These are phyloP conservation scores for Ballota nigra DNA, from an alignment of 257 asterid species.

Conservation along the genomic window DNA sequence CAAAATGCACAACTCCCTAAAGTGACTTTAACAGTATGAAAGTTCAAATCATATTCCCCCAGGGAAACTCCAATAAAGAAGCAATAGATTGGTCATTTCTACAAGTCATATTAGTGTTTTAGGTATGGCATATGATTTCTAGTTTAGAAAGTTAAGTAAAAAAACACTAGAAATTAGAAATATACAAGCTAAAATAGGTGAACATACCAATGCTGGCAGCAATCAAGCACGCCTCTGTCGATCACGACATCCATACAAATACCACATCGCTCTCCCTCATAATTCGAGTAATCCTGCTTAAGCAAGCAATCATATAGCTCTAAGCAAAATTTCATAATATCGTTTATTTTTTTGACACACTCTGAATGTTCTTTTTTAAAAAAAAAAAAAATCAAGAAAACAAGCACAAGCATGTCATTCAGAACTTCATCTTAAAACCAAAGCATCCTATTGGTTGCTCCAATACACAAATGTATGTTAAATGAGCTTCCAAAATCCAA, in stretches of 20 bases:
- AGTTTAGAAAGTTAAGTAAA: background rate
- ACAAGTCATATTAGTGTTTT: background rate
- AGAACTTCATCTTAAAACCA: background rate
- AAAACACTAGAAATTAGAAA: background rate
- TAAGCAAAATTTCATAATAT: constrained; percentile 10
- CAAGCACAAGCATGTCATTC: constrained; percentile 11
- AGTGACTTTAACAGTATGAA: background rate
- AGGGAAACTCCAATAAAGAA: constrained; percentile 3
- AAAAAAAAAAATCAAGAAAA: constrained; percentile 20
- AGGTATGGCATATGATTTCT: background rate
- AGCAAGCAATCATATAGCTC: constrained; percentile 21
- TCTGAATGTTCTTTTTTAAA: background rate
- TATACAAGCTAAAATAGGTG: background rate
- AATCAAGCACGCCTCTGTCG: constrained; percentile 95
- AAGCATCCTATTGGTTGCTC: constrained; percentile 3
- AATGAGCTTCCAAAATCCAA: constrained; percentile 9
- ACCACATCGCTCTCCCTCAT: constrained; percentile 93
- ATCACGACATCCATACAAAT: constrained; percentile 88
- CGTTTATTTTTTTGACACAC: background rate
- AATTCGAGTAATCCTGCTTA: constrained; percentile 60
- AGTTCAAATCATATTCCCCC: background rate
- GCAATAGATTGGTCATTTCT: background rate
- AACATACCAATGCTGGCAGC: constrained; percentile 95
- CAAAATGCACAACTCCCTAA: background rate
- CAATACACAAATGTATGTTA: constrained; percentile 3